Conservation (phyloP, 768 basidiomycete genomes). For the Psilocybe cubensis region DNA sequence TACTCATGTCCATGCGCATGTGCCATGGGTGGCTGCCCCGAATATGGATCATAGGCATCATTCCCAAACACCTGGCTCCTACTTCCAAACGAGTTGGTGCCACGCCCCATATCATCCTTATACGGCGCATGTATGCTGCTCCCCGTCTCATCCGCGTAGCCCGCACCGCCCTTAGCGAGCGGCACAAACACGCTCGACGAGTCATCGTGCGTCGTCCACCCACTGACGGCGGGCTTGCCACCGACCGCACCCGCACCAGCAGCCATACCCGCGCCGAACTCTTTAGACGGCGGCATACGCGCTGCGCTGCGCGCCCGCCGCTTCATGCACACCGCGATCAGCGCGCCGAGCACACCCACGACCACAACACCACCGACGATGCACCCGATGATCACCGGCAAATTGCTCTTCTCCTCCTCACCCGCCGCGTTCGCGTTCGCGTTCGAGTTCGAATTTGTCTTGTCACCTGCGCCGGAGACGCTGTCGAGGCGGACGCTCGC, state of each 20-base stretch:
- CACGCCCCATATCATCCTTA: constrained; percentile 25
- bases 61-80: constrained; percentile 5
- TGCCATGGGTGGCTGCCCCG: constrained; percentile 3
- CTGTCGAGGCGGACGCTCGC: constrained; percentile 44
- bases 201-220: constrained; percentile 4
- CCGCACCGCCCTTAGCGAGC: constrained; percentile 26
- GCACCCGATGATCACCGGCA: constrained; percentile 50
- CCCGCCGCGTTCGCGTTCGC: constrained; percentile 16
- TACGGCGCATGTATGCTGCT: constrained; percentile 44
- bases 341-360: constrained; percentile 52
- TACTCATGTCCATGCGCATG: background rate
- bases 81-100: constrained; percentile 7
- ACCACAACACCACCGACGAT: constrained; percentile 56
- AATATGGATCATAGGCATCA: constrained; percentile 14
- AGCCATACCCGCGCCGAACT: constrained; percentile 2
- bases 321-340: constrained; percentile 51
- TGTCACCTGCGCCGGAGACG: background rate
- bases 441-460: background rate
- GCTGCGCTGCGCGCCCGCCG: constrained; percentile 50
- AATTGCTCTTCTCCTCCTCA: constrained; percentile 22
- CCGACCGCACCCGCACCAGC: constrained; percentile 4
- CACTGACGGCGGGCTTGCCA: constrained; percentile 3
- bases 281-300: constrained; percentile 26
- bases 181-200: constrained; percentile 74
- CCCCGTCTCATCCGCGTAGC: constrained; percentile 22